Percentiles rank a stretch among this genome's conserved stretches.
These are phyloP conservation scores for Mycosarcoma maydis DNA, from an alignment of 1,284 basidiomycete species.

Conservation along the genomic window DNA sequence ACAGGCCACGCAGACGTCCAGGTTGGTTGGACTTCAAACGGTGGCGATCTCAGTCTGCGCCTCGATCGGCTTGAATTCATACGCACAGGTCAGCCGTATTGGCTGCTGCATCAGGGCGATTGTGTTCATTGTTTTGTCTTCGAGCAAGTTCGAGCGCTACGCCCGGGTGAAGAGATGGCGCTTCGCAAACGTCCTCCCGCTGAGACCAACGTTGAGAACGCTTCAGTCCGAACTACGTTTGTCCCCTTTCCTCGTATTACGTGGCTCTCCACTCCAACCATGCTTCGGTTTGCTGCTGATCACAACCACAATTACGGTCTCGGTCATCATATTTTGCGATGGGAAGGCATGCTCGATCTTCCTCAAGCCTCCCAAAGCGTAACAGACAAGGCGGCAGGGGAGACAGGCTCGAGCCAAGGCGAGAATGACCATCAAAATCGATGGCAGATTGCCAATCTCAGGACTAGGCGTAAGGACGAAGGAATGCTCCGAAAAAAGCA, in stretches of 20 bases:
- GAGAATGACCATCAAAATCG: neutral
- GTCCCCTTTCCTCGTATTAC: conserved; percentile 30
- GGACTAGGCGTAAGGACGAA: conserved; percentile 25
- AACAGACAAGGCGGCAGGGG: neutral
- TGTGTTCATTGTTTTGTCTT: conserved; percentile 39
- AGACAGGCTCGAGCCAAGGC: neutral
- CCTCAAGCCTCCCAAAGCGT: neutral
- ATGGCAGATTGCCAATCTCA: conserved; percentile 13
- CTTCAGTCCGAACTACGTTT: neutral
- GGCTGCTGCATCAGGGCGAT: conserved; percentile 45
- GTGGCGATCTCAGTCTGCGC: conserved; percentile 16
- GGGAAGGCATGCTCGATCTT: conserved; percentile 8
- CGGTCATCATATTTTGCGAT: conserved; percentile 37
- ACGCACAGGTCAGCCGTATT: conserved; percentile 39
- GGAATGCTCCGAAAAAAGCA: conserved; percentile 28
- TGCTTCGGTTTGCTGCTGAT: conserved; percentile 38
- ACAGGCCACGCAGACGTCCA: neutral
- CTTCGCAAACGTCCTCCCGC: neutral
- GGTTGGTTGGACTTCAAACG: conserved; percentile 7
- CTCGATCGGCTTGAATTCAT: conserved; percentile 21
- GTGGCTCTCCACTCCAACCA: conserved; percentile 36
- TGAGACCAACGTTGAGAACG: conserved; percentile 3
- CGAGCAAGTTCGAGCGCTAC: conserved; percentile 34
- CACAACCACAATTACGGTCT: conserved; percentile 31
- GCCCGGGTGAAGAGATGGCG: conserved; percentile 19